These are phyloP conservation scores for Populus euphratica DNA, from an alignment of 345 rosid species.

Conservation along the genomic window DNA sequence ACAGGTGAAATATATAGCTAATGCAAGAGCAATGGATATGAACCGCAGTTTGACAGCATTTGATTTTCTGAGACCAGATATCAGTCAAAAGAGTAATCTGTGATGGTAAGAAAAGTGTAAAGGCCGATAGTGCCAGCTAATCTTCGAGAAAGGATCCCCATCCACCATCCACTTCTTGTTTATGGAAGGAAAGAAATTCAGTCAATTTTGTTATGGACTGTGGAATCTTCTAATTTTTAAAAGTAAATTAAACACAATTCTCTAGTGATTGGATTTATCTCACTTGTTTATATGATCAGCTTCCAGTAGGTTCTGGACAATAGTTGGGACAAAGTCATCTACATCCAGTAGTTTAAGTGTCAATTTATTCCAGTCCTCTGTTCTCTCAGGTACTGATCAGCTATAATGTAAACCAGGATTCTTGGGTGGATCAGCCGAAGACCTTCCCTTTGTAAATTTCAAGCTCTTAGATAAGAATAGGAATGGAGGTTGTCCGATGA, in stretches of 20 bases:
- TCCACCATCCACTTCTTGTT: neutral
- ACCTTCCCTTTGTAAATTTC: neutral
- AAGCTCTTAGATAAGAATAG: neutral
- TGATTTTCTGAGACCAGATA: neutral
- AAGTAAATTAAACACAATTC: neutral
- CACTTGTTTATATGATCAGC: neutral
- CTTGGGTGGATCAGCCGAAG: neutral
- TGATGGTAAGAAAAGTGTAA: neutral
- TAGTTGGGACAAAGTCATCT: neutral
- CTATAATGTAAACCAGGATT: neutral
- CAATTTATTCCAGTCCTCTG: neutral
- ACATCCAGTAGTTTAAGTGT: neutral
- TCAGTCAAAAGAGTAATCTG: neutral
- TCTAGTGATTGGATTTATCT: neutral
- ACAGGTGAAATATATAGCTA: constrained; percentile 8
- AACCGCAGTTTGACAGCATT: neutral
- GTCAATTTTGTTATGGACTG: neutral
- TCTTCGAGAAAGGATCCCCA: neutral
- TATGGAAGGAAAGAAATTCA: neutral
- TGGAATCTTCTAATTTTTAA: neutral
- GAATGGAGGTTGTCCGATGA: neutral
- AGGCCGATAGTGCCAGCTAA: neutral
- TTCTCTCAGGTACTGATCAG: neutral
- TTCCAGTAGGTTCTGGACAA: neutral
- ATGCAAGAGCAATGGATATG: neutral